Evolutionary conservation across 345 rosid genomes (phyloP).

Genomic region (Citrus glauca): DNA sequence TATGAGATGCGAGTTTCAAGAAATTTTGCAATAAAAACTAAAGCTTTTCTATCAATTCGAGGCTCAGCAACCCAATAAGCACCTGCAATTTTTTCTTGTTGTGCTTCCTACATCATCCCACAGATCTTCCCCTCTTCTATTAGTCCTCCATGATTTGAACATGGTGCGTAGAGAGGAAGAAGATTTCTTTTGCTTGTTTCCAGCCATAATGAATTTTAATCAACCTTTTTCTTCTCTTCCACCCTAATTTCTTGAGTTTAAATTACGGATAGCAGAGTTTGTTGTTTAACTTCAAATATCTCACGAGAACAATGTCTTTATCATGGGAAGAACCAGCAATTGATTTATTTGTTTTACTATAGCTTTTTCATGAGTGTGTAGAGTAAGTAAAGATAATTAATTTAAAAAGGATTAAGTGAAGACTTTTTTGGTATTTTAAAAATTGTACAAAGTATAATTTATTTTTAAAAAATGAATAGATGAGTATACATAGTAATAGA

Average conservation of each 20-base stretch:
- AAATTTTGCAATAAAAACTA: slow-evolving; percentile 50
- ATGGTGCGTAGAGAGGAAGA: slow-evolving; percentile 31
- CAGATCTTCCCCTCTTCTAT: neutral
- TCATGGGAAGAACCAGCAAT: too few relatives aligned
- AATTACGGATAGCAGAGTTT: neutral
- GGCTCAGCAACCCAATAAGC: slow-evolving; percentile 40
- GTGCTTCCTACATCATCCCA: slow-evolving; percentile 5
- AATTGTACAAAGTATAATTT: too few relatives aligned
- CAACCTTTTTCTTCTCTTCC: too few relatives aligned
- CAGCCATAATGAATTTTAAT: slow-evolving; percentile 23
- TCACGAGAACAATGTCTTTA: too few relatives aligned
- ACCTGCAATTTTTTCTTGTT: slow-evolving; percentile 23
- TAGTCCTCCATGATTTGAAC: slow-evolving; percentile 32
- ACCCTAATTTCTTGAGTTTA: neutral
- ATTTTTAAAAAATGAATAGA: too few relatives aligned
- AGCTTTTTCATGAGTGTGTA: too few relatives aligned
- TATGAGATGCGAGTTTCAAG: slow-evolving; percentile 44
- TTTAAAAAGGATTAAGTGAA: too few relatives aligned
- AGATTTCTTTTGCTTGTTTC: slow-evolving; percentile 25
- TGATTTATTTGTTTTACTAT: too few relatives aligned
- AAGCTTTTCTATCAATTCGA: slow-evolving; percentile 35
- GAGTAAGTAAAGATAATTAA: too few relatives aligned
- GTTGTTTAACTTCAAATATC: too few relatives aligned
- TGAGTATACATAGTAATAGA: too few relatives aligned
- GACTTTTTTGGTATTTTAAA: too few relatives aligned